Percentiles rank a stretch among this genome's conserved stretches.
Evolutionary conservation across 2,329 filamentous ascomycete species (phyloP).

Genomic region (Aspergillus fijiensis): DNA sequence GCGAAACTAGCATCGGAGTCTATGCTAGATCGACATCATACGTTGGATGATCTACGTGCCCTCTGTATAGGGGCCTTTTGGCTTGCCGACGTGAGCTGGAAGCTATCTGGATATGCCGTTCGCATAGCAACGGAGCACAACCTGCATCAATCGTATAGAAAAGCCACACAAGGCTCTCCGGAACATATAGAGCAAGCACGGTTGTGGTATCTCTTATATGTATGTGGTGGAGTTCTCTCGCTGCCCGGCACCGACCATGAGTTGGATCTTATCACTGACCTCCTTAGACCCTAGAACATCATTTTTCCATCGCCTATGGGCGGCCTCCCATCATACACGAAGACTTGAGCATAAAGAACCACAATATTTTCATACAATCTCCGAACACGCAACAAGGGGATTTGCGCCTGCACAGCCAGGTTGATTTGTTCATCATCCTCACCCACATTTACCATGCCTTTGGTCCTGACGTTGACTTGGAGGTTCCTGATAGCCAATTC

Average conservation of each 20-base stretch:
- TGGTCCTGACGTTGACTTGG: conserved; percentile 44
- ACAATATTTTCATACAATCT: conserved; percentile 33
- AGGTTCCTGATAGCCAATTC: conserved; percentile 43
- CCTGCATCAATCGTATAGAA: conserved; percentile 45
- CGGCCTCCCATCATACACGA: conserved; percentile 46
- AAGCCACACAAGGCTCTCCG: conserved; percentile 38
- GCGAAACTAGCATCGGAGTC: conserved; percentile 53
- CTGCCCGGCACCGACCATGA: not conserved
- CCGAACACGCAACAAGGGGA: conserved; percentile 35
- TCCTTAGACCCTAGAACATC: conserved; percentile 41
- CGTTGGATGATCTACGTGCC: conserved; percentile 53
- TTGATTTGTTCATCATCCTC: conserved; percentile 46
- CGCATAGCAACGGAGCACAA: conserved; percentile 46
- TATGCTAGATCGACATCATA: conserved; percentile 54
- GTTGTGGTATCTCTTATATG: conserved; percentile 45
- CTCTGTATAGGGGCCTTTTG: conserved; percentile 57
- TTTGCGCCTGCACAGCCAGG: conserved; percentile 42
- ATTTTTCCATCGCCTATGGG: conserved; percentile 47
- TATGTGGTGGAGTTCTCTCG: conserved; percentile 23
- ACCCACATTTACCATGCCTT: conserved; percentile 47
- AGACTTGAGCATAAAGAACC: conserved; percentile 39
- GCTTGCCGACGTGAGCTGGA: conserved; percentile 56
- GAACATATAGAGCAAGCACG: conserved; percentile 40
- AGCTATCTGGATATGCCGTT: conserved; percentile 44
- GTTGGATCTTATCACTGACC: conserved; percentile 16